Percentiles rank a stretch among this genome's conserved stretches.
Evolutionary conservation across 2,329 filamentous ascomycete species (phyloP).

Genomic region (Ophiosphaerella narmari): DNA sequence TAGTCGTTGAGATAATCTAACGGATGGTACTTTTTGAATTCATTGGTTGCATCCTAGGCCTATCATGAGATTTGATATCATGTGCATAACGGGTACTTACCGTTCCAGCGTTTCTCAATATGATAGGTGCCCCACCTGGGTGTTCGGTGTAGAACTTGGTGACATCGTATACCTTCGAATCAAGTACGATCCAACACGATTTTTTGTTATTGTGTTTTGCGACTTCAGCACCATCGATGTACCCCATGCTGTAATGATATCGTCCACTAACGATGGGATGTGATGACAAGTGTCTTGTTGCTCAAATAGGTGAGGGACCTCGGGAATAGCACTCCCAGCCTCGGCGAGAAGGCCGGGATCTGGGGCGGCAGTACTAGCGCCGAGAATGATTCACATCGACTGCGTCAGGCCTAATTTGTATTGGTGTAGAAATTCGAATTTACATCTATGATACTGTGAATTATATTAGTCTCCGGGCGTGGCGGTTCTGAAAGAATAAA

Average conservation of each 20-base stretch:
- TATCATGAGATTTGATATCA: not conserved
- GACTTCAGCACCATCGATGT: conserved; percentile 40
- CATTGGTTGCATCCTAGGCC: conserved; percentile 38
- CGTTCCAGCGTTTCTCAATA: conserved; percentile 51
- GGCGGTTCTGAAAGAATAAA: too few species aligned
- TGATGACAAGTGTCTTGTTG: conserved; percentile 8
- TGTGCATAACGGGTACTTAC: conserved; percentile 24
- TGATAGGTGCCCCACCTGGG: conserved; percentile 60
- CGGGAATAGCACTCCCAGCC: conserved; percentile 22
- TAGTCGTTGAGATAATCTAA: conserved; percentile 36
- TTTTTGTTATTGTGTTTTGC: conserved; percentile 40
- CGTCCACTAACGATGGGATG: not conserved
- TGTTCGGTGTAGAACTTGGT: conserved; percentile 66
- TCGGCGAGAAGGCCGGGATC: conserved; percentile 26
- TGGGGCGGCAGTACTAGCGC: not conserved
- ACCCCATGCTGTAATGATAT: conserved; percentile 18
- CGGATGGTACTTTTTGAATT: conserved; percentile 43
- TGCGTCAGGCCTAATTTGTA: too few species aligned
- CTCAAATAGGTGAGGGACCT: conserved; percentile 27
- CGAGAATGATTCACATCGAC: too few species aligned
- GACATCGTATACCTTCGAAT: conserved; percentile 70
- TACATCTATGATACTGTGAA: not conserved
- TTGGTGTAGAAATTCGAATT: not conserved
- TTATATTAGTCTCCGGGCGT: too few species aligned
- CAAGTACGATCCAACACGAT: conserved; percentile 68